These are phyloP conservation scores for Quercus ilex DNA, from an alignment of 306 rosid genomes.

Conservation along the genomic window DNA sequence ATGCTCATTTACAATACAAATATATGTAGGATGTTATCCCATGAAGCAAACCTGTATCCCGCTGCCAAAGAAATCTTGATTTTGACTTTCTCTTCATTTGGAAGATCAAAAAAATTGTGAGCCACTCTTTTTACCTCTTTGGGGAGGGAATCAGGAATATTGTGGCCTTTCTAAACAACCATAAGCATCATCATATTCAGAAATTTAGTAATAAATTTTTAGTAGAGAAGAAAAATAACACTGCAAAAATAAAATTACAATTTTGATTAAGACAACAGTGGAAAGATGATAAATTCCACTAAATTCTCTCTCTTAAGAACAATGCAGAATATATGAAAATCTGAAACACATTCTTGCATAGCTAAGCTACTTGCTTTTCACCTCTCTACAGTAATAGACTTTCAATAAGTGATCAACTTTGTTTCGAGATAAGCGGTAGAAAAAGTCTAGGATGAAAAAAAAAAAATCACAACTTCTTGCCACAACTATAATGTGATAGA, in stretches of 20 bases:
- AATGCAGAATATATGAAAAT: too few species aligned
- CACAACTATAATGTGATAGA: too few species aligned
- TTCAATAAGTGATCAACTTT: too few species aligned
- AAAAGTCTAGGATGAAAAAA: too few species aligned
- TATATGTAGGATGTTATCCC: neutral
- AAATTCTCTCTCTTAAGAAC: too few species aligned
- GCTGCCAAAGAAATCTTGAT: conserved; percentile 66
- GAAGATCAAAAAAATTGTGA: conserved; percentile 63
- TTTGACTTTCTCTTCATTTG: conserved; percentile 68
- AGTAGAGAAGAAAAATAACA: neutral
- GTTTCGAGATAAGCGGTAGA: too few species aligned
- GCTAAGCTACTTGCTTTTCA: too few species aligned
- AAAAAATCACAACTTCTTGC: too few species aligned
- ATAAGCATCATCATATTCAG: neutral
- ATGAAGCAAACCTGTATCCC: conserved; percentile 63
- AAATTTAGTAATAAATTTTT: neutral
- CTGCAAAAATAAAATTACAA: neutral
- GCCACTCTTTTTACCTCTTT: conserved; percentile 51
- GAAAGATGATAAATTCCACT: too few species aligned
- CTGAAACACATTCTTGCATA: too few species aligned
- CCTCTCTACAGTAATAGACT: too few species aligned
- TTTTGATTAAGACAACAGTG: neutral
- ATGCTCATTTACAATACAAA: conserved; percentile 6
- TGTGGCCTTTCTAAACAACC: conserved; percentile 71
- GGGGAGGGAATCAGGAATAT: conserved; percentile 60